Evolutionary conservation across 805 yeast genomes (phyloP), one percentile per base, ranked within the genome.

Genomic region (Wickerhamiella lipophila): DNA sequence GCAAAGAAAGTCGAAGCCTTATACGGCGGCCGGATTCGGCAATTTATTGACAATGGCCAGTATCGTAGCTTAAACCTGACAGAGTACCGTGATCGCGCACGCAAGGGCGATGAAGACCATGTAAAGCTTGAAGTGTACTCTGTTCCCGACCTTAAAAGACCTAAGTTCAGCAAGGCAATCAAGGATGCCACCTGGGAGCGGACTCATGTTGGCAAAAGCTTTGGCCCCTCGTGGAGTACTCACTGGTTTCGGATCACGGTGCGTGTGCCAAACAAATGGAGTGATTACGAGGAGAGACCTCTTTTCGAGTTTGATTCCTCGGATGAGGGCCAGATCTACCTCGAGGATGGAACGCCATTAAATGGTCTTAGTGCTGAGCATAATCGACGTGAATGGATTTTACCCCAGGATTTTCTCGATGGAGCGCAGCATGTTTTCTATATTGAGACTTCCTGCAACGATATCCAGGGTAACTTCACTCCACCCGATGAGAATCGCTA

Each of bases 141-240:
- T 35, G 92, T 89, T 2, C 87, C 92, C 0, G 81, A 75, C 53
- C 55, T 83, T 40, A 63, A 69, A 46, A 71, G 88, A 41, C 92
- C 92, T 0, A 64, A 73, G 27, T 82, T 80, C 64, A 64, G 70
- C 46, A 78, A 76, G 49, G 75, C 84, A 53, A 66, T 79, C 51
- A 67, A 71, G 55, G 67, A 69, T 21, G 81, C 84, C n/a, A 54
- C 54, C 34, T 69, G 71, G 68, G 55, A 56, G 7, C 55, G 58
- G 1, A 60, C 70, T 5, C 50, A 56, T 35, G 78, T 78, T 55
- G 94, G 92, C 19, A 80, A 83, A 56, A 66, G 71, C 7, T 86
- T 83, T 62, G 96, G 97, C 0, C 98, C 98, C 2, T 82, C 94
- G 12, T 89, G 98, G 98, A 81, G 89, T 51, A 83, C 97, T 1